phyloP scores from a whole-genome alignment of 495 filamentous ascomycete genomes.

The Neurospora sp. region DNA sequence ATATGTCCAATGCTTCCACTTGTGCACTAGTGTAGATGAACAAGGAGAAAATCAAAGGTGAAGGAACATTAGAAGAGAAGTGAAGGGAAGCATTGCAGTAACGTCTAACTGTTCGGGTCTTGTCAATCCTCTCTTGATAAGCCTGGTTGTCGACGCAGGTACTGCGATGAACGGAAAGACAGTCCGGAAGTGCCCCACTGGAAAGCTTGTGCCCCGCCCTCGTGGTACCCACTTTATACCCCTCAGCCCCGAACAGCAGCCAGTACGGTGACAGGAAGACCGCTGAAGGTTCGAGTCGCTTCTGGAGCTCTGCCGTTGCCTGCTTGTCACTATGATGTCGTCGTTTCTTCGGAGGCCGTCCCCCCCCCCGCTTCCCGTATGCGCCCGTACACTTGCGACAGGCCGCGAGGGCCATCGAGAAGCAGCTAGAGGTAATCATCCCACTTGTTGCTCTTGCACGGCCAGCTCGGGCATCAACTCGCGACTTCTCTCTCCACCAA shows the following conservation, averaged over 20 bases:
- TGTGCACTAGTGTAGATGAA: neutral
- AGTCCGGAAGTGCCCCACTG: neutral
- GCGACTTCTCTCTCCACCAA: neutral
- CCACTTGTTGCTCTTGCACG: slow-evolving; percentile 5
- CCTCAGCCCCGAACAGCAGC: neutral
- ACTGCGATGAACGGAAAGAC: neutral
- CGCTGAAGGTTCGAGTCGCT: slow-evolving; percentile 14
- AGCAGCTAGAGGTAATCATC: slow-evolving; percentile 4
- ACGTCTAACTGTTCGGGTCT: neutral
- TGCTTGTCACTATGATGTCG: slow-evolving; percentile 2
- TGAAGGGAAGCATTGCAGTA: neutral
- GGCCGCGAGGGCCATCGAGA: slow-evolving; percentile 5
- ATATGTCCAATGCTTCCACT: too few species aligned
- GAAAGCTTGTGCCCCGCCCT: neutral
- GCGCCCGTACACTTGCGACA: neutral
- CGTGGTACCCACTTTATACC: neutral
- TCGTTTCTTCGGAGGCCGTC: neutral
- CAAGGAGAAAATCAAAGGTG: neutral
- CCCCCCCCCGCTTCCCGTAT: neutral
- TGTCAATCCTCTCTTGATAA: neutral
- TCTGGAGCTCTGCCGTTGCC: slow-evolving; percentile 11
- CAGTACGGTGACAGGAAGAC: neutral
- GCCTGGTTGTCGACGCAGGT: neutral
- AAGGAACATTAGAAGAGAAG: neutral
- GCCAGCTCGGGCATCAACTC: slow-evolving; percentile 9